Evolutionary conservation across 1,284 basidiomycete species (phyloP).

Genomic region (Apiotrichum brassicae): DNA sequence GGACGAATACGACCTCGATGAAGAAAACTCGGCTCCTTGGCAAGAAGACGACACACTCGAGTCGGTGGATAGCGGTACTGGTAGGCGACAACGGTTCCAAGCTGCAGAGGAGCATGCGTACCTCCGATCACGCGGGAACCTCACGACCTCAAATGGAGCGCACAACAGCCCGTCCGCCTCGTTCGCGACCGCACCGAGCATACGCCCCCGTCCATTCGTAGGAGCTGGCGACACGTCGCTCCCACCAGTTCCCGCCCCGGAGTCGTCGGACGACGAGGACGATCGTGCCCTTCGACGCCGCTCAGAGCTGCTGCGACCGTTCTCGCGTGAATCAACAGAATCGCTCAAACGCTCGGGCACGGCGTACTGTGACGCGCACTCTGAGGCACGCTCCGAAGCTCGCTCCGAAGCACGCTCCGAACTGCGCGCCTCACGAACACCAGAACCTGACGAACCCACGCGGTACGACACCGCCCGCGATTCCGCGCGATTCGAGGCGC

Average conservation of each 20-base stretch:
- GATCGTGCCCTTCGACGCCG: slow-evolving; percentile 22
- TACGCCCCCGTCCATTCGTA: background rate
- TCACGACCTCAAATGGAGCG: background rate
- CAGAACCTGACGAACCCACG: background rate
- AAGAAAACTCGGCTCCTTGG: slow-evolving; percentile 21
- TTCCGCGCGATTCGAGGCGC: slow-evolving; percentile 1
- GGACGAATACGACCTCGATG: slow-evolving; percentile 33
- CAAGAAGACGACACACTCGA: slow-evolving; percentile 12
- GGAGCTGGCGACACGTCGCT: background rate
- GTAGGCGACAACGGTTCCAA: slow-evolving; percentile 3
- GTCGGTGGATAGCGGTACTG: slow-evolving; percentile 5
- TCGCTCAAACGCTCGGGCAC: background rate
- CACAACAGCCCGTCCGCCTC: background rate
- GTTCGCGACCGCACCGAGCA: background rate
- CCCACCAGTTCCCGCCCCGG: background rate
- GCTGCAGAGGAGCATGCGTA: slow-evolving; percentile 2
- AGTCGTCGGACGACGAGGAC: slow-evolving; percentile 9
- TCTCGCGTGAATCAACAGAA: slow-evolving; percentile 9
- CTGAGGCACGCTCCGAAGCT: no score
- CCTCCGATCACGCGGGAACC: background rate
- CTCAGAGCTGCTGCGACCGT: slow-evolving; percentile 25
- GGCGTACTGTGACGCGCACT: background rate
- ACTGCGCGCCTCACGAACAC: no score
- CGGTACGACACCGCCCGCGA: background rate
- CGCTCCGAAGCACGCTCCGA: no score